Conservation (phyloP, 768 basidiomycete genomes). For the Rubroboletus satanas region DNA sequence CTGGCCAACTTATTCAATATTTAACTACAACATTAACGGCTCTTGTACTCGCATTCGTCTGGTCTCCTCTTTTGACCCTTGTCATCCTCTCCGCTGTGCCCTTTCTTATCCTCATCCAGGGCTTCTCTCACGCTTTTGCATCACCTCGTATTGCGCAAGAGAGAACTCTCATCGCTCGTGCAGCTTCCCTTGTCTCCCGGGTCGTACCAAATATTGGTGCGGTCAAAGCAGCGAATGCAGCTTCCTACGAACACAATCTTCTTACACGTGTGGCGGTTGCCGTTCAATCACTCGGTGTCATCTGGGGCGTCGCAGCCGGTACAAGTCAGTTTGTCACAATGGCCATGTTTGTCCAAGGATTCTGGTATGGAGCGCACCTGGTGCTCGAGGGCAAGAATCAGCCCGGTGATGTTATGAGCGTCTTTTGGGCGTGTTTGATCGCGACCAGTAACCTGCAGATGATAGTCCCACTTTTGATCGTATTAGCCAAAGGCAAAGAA, state of each 20-base stretch:
- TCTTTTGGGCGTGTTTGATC: constrained; percentile 96
- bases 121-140: constrained; percentile 65
- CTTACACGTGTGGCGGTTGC: constrained; percentile 43
- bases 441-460: constrained; percentile 85
- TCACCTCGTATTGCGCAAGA: constrained; percentile 66
- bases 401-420: constrained; percentile 86
- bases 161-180: constrained; percentile 62
- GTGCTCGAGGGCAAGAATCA: constrained; percentile 70
- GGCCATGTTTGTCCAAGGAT: constrained; percentile 93
- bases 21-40: constrained; percentile 74
- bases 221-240: constrained; percentile 90
- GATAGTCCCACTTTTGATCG: constrained; percentile 77
- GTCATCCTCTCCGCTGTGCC: constrained; percentile 92
- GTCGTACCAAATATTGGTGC: constrained; percentile 75
- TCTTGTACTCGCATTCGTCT: constrained; percentile 75
- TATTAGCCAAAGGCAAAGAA: constrained; percentile 61
- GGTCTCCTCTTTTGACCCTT: constrained; percentile 80
- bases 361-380: constrained; percentile 91
- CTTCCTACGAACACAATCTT: constrained; percentile 48
- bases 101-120: constrained; percentile 71
- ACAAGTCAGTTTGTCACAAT: constrained; percentile 78
- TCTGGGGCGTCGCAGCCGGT: constrained; percentile 75
- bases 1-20: constrained; percentile 78
- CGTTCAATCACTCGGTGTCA: constrained; percentile 51
- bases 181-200: constrained; percentile 77